These are phyloP conservation scores for Malus hybrid DNA, from an alignment of 331 rosid genomes.

Conservation along the genomic window DNA sequence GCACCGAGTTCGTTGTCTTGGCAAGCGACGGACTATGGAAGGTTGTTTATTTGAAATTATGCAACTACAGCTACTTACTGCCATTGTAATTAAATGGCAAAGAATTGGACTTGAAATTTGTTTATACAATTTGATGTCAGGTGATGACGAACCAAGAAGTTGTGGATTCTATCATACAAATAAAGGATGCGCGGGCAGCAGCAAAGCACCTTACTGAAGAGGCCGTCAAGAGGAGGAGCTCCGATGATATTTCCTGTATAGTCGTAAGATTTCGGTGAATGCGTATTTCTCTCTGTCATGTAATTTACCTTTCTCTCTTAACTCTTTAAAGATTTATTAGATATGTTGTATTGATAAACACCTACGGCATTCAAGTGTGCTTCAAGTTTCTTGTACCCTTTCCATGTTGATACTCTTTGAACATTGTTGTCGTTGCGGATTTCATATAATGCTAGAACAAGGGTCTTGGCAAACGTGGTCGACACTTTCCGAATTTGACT, in stretches of 20 bases:
- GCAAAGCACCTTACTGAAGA: slow-evolving; percentile 77
- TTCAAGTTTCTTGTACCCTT: not conserved
- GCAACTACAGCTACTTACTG: not conserved
- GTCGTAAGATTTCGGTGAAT: slow-evolving; percentile 61
- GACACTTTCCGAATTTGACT: too few species aligned
- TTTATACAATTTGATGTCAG: slow-evolving; percentile 29
- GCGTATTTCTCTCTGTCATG: not conserved
- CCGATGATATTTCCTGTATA: slow-evolving; percentile 81
- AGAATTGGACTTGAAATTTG: not conserved
- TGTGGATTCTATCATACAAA: slow-evolving; percentile 47
- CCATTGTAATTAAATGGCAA: not conserved
- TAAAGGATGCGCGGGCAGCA: slow-evolving; percentile 82
- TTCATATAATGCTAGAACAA: not conserved
- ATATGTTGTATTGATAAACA: slow-evolving; percentile 3
- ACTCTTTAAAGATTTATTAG: not conserved
- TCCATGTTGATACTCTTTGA: not conserved
- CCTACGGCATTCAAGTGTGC: slow-evolving; percentile 7
- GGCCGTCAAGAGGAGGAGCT: slow-evolving; percentile 71
- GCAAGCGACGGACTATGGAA: slow-evolving; percentile 99
- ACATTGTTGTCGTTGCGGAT: not conserved
- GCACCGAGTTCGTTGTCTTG: slow-evolving; percentile 63
- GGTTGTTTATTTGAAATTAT: slow-evolving; percentile 34
- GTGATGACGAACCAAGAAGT: slow-evolving; percentile 95
- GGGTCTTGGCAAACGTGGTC: too few species aligned
- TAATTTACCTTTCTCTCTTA: not conserved